Percentiles rank a stretch among this genome's conserved stretches.
Evolutionary conservation across 768 basidiomycete genomes (phyloP).

Genomic region (Tylopilus balloui): DNA sequence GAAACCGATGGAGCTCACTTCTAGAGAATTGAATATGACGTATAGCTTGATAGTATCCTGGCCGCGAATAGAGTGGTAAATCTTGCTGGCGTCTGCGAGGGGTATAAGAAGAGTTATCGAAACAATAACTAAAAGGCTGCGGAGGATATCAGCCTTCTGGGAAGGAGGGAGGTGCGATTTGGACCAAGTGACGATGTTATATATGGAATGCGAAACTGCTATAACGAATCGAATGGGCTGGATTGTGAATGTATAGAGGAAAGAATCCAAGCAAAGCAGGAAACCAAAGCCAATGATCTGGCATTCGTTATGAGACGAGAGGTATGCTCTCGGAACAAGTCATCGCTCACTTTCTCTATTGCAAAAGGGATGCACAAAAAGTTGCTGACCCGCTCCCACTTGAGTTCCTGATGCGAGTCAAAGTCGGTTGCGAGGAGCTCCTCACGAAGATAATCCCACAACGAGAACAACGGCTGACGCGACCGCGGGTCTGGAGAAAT

Average conservation of each 20-base stretch:
- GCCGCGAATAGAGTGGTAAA: constrained; percentile 95
- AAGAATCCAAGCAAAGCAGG: constrained; percentile 91
- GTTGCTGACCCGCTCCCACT: constrained; percentile 95
- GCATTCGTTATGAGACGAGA: constrained; percentile 2
- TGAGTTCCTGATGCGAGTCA: constrained; percentile 88
- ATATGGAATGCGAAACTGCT: constrained; percentile 53
- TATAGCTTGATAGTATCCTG: constrained; percentile 99
- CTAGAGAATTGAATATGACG: constrained; percentile 97
- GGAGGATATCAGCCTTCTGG: constrained; percentile 91
- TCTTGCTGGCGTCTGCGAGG: constrained; percentile 92
- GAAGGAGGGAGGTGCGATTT: constrained; percentile 68
- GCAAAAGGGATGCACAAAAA: constrained; percentile 90
- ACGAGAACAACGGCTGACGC: constrained; percentile 57
- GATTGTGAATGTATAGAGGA: constrained; percentile 97
- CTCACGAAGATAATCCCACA: constrained; percentile 91
- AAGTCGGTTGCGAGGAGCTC: constrained; percentile 90
- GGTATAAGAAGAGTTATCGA: constrained; percentile 74
- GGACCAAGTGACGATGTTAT: constrained; percentile 46
- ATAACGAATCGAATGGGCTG: constrained; percentile 83
- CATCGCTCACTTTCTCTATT: constrained; percentile 76
- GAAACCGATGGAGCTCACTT: constrained; percentile 52
- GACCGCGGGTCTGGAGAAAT: constrained; percentile 15
- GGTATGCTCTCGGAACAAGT: not conserved
- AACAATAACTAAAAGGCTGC: constrained; percentile 66
- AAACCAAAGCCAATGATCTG: constrained; percentile 92